Conservation (phyloP, 495 filamentous ascomycete genomes). For the Neurospora sp. region DNA sequence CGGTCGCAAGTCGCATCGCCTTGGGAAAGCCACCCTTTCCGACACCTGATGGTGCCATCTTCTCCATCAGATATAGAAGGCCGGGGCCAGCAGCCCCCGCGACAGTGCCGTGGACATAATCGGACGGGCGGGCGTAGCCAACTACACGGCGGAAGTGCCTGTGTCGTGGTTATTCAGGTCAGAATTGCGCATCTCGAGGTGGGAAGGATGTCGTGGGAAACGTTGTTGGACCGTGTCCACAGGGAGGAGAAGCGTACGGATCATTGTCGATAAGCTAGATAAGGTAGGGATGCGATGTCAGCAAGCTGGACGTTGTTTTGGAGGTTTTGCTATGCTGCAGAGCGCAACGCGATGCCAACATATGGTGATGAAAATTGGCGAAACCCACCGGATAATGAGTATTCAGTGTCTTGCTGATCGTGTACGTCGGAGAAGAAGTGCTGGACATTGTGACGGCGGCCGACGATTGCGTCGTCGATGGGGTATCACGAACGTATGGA, state of each 20-base stretch:
- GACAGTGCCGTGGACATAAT: slow-evolving; percentile 62
- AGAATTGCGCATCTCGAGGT: slow-evolving; percentile 4
- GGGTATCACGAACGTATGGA: slow-evolving; percentile 10
- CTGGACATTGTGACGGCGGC: slow-evolving; percentile 46
- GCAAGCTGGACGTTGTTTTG: slow-evolving; percentile 5
- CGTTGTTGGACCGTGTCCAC: neutral
- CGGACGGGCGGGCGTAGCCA: slow-evolving; percentile 70
- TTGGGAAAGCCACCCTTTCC: slow-evolving; percentile 69
- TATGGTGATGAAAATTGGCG: slow-evolving; percentile 10
- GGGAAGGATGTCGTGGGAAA: neutral
- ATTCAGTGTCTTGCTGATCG: slow-evolving; percentile 56
- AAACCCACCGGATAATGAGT: slow-evolving; percentile 70
- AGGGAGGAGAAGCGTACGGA: slow-evolving; percentile 55
- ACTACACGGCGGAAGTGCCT: slow-evolving; percentile 88
- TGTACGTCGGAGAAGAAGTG: slow-evolving; percentile 45
- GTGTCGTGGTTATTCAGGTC: slow-evolving; percentile 10
- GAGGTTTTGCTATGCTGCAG: slow-evolving; percentile 3
- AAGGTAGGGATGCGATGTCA: neutral
- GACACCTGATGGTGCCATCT: slow-evolving; percentile 67
- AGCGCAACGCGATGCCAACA: neutral
- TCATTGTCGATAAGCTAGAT: slow-evolving; percentile 90
- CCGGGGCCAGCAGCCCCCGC: slow-evolving; percentile 59
- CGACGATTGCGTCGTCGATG: slow-evolving; percentile 23
- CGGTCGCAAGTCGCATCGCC: slow-evolving; percentile 66
- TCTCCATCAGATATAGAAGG: slow-evolving; percentile 68